Evolutionary conservation across 805 yeast species (phyloP).

Genomic region (Metschnikowia lochheadii): DNA sequence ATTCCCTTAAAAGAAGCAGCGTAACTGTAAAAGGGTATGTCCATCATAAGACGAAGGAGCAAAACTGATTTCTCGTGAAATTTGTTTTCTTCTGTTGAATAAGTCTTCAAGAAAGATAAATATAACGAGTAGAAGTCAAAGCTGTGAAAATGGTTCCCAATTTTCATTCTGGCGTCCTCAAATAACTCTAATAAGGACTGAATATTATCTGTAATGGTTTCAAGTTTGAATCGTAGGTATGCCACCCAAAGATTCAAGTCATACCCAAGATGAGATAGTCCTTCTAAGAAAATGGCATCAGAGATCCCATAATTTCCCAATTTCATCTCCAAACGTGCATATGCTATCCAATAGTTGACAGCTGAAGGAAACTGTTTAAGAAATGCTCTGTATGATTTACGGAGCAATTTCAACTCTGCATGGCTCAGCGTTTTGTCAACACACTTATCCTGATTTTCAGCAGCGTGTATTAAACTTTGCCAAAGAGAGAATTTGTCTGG

Average conservation of each 20-base stretch:
- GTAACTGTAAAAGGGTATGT: conserved; percentile 55
- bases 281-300: conserved; percentile 20
- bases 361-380: conserved; percentile 46
- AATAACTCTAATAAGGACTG: conserved; percentile 33
- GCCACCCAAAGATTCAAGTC: conserved; percentile 50
- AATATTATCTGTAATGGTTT: conserved; percentile 27
- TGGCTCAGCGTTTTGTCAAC: conserved; percentile 33
- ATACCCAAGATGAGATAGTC: conserved; percentile 35
- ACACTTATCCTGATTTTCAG: conserved; percentile 26
- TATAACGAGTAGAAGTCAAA: conserved; percentile 51
- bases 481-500: conserved; percentile 37
- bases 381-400: conserved; percentile 40
- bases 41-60: conserved; percentile 47
- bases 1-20: conserved; percentile 40
- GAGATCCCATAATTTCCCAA: conserved; percentile 41
- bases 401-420: conserved; percentile 29
- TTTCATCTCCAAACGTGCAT: conserved; percentile 44
- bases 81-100: conserved; percentile 19
- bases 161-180: conserved; percentile 43
- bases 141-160: conserved; percentile 52
- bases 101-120: conserved; percentile 37
- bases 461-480: conserved; percentile 31
- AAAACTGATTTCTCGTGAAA: conserved; percentile 34
- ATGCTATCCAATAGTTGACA: conserved; percentile 57
- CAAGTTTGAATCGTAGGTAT: conserved; percentile 41